Conservation (phyloP, 192 early-diverging fungal species). For the Gonapodya prolifera region DNA sequence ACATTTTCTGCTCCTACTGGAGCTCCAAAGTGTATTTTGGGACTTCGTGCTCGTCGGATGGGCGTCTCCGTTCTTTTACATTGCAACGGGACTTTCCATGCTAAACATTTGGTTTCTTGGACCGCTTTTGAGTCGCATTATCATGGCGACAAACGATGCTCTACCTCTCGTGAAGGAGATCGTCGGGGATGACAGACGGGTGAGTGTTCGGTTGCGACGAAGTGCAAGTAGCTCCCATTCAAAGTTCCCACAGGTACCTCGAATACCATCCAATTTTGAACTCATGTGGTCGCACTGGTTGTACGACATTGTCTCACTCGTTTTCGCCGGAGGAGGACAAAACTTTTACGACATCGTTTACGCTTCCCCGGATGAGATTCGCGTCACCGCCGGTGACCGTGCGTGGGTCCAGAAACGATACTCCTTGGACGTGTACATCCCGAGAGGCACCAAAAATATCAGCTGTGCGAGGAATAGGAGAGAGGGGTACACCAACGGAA, state of each 20-base stretch:
- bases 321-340: background rate
- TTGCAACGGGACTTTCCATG: background rate
- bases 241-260: background rate
- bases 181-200: background rate
- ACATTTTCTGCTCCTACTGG: background rate
- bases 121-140: background rate
- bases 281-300: background rate
- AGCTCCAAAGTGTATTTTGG: background rate
- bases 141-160: background rate
- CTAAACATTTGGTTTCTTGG: background rate
- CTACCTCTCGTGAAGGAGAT: background rate
- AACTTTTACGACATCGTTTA: background rate
- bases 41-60: background rate
- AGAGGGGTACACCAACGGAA: background rate
- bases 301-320: background rate
- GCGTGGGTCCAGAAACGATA: background rate
- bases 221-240: too few relatives aligned
- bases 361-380: background rate
- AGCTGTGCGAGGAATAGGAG: background rate
- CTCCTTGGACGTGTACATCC: background rate
- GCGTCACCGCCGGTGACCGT: background rate
- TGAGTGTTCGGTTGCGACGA: too few relatives aligned
- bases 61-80: background rate
- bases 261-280: background rate
- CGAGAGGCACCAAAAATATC: background rate